Evolutionary conservation across 2,329 filamentous ascomycete species (phyloP).

Genomic region (Tolypocladium paradoxum): DNA sequence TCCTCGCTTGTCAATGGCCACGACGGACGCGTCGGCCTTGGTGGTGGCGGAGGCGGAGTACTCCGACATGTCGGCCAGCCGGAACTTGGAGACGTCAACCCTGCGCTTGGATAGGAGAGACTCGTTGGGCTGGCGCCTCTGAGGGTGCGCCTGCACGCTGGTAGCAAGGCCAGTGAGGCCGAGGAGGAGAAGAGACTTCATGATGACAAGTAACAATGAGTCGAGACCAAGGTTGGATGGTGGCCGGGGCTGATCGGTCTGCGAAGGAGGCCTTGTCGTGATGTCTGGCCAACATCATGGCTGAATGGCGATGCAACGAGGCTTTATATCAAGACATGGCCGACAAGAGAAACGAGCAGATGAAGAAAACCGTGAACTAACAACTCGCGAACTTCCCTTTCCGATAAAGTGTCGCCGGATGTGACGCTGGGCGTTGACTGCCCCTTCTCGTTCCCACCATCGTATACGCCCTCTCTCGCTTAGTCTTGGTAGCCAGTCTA

Average conservation of each 20-base stretch:
- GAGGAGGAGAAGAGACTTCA: slow-evolving; percentile 23
- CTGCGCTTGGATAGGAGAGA: slow-evolving; percentile 15
- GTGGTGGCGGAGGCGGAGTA: slow-evolving; percentile 15
- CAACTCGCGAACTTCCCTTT: too few relatives aligned
- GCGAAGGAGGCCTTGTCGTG: slow-evolving; percentile 14
- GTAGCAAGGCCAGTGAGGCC: slow-evolving; percentile 22
- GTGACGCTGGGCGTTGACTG: too few relatives aligned
- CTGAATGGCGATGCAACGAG: too few relatives aligned
- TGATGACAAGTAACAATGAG: slow-evolving; percentile 17
- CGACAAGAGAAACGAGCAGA: too few relatives aligned
- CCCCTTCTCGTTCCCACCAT: too few relatives aligned
- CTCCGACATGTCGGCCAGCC: slow-evolving; percentile 17
- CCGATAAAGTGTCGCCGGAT: too few relatives aligned
- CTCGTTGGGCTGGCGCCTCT: slow-evolving; percentile 13
- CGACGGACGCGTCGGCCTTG: slow-evolving; percentile 10
- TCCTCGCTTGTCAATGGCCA: slow-evolving; percentile 14
- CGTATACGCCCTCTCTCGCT: too few relatives aligned
- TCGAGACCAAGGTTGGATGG: too few relatives aligned
- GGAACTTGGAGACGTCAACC: slow-evolving; percentile 21
- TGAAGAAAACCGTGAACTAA: too few relatives aligned
- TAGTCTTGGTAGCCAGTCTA: too few relatives aligned
- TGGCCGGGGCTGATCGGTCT: too few relatives aligned
- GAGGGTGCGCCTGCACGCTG: slow-evolving; percentile 20
- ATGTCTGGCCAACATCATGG: slow-evolving; percentile 3
- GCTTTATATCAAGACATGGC: too few relatives aligned